Percentiles rank a stretch among this genome's conserved stretches.
phyloP scores from a whole-genome alignment of 2,329 filamentous ascomycete species.

The Penicillium sp. region DNA sequence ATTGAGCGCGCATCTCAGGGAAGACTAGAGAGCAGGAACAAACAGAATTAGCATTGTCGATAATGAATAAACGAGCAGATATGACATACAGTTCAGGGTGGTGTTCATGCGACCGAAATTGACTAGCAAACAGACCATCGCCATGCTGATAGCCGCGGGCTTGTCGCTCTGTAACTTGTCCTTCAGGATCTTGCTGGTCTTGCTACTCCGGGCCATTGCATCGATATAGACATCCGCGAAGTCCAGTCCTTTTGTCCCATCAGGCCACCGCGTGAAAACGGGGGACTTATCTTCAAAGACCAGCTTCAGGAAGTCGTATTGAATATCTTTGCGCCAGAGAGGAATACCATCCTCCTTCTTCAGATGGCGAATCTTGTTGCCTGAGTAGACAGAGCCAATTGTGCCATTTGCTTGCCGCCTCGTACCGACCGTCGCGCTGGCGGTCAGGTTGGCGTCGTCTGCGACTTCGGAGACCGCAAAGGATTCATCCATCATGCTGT shows the following conservation, averaged over 20 bases:
- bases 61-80: conserved; percentile 30
- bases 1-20: conserved; percentile 96
- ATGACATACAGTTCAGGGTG: conserved; percentile 83
- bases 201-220: conserved; percentile 97
- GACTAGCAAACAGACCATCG: conserved; percentile 96
- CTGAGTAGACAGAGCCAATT: conserved; percentile 67
- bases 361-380: conserved; percentile 67
- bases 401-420: conserved; percentile 66
- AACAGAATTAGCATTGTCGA: conserved; percentile 3
- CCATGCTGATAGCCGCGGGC: conserved; percentile 94
- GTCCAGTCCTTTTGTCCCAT: conserved; percentile 69
- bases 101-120: conserved; percentile 99
- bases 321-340: conserved; percentile 68
- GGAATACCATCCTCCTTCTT: conserved; percentile 70
- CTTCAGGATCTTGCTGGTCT: conserved; percentile 97
- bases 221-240: conserved; percentile 98
- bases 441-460: conserved; percentile 41
- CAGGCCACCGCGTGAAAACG: conserved; percentile 92
- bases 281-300: conserved; percentile 63
- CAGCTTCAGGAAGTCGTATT: conserved; percentile 64
- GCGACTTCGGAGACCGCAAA: conserved; percentile 38
- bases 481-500: conserved; percentile 37
- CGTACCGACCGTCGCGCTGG: conserved; percentile 49
- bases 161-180: conserved; percentile 94
- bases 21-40: conserved; percentile 67